Percentiles rank a stretch among this genome's conserved stretches.
phyloP scores from a whole-genome alignment of 345 rosid species.

The Citrus cavaleriei region DNA sequence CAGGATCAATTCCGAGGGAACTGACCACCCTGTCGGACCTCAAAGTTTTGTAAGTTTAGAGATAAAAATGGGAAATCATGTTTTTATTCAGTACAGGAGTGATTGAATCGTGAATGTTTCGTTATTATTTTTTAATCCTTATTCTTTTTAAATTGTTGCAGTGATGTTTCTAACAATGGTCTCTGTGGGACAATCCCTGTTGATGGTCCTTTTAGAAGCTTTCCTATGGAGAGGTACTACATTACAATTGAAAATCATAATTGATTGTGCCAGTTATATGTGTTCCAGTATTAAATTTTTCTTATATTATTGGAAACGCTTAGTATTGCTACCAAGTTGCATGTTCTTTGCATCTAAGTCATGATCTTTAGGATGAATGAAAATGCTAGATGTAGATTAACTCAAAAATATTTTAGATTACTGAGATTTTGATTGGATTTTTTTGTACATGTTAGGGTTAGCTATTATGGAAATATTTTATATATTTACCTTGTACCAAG shows the following conservation, averaged over 20 bases:
- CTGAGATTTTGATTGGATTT: not conserved
- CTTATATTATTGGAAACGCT: not conserved
- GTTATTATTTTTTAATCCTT: not conserved
- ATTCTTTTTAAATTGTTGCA: conserved; percentile 22
- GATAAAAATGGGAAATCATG: not conserved
- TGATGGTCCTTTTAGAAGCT: conserved; percentile 61
- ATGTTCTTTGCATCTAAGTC: not conserved
- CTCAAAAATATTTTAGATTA: not conserved
- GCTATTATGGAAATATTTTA: not conserved
- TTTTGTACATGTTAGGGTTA: not conserved
- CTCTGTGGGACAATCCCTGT: conserved; percentile 75
- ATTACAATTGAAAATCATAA: not conserved
- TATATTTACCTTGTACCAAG: not conserved
- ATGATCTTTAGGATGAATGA: not conserved
- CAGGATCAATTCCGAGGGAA: conserved; percentile 64
- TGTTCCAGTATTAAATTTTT: not conserved
- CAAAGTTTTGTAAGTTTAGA: conserved; percentile 55
- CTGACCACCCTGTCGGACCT: conserved; percentile 51
- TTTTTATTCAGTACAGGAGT: not conserved
- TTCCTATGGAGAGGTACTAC: conserved; percentile 52
- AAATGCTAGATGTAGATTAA: not conserved
- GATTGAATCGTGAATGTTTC: not conserved
- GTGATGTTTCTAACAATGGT: conserved; percentile 65
- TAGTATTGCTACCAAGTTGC: not conserved
- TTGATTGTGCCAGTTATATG: not conserved